phyloP scores from a whole-genome alignment of 2,329 filamentous ascomycete species.

The Diaporthe sp. region DNA sequence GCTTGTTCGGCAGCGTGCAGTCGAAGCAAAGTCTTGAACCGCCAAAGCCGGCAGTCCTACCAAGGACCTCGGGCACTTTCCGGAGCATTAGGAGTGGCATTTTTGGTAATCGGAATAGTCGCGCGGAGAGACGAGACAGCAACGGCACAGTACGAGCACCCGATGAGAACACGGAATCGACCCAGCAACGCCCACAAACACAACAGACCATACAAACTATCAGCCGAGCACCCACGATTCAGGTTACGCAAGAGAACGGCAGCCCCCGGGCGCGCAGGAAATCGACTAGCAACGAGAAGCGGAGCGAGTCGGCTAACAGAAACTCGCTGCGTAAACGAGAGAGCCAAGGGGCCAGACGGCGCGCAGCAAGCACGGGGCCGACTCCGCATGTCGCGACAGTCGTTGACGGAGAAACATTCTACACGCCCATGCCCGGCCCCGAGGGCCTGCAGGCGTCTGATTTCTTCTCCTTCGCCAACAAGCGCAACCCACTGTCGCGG shows the following conservation, averaged over 20 bases:
- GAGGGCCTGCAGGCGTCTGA: conserved; percentile 54
- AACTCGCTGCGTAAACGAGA: conserved; percentile 69
- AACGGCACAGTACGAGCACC: conserved; percentile 43
- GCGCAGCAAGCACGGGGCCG: conserved; percentile 60
- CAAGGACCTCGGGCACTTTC: conserved; percentile 79
- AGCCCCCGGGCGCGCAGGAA: conserved; percentile 53
- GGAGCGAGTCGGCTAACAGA: conserved; percentile 63
- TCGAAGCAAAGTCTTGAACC: conserved; percentile 57
- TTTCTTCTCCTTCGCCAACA: conserved; percentile 60
- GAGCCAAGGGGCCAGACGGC: conserved; percentile 62
- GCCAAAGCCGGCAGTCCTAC: conserved; percentile 65
- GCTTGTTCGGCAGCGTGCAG: conserved; percentile 78
- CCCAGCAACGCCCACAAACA: conserved; percentile 56
- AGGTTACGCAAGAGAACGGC: conserved; percentile 78
- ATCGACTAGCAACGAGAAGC: conserved; percentile 55
- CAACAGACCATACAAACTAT: conserved; percentile 56
- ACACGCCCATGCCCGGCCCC: conserved; percentile 61
- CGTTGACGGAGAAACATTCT: conserved; percentile 66
- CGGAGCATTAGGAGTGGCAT: conserved; percentile 82
- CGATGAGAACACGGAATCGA: conserved; percentile 53
- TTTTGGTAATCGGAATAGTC: conserved; percentile 70
- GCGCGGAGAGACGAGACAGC: conserved; percentile 52
- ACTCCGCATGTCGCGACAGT: conserved; percentile 57
- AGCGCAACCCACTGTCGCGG: conserved; percentile 55
- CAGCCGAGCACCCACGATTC: conserved; percentile 76